phyloP scores from a whole-genome alignment of 441 rosid genomes.

The Bocquillonia castaneifolia region DNA sequence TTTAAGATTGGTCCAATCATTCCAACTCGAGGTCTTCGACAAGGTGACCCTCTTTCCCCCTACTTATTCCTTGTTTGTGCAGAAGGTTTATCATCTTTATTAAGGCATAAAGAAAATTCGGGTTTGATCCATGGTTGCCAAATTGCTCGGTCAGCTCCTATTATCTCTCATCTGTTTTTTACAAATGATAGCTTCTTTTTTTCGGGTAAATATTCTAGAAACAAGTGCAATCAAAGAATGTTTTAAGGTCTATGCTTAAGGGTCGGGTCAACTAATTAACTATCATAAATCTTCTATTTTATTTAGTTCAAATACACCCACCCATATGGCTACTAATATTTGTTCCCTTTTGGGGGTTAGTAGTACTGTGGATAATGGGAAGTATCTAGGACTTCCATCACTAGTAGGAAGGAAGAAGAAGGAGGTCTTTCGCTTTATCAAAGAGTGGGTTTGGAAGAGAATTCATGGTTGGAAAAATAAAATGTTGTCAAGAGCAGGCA shows the following conservation, averaged over 20 bases:
- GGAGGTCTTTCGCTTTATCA: too few species aligned
- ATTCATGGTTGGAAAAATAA: neutral
- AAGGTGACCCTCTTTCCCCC: neutral
- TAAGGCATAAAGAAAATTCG: too few species aligned
- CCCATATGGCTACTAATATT: rapidly evolving
- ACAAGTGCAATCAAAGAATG: neutral
- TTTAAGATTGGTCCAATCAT: neutral
- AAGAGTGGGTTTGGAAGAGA: too few species aligned
- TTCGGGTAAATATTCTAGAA: neutral
- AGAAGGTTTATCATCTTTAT: too few species aligned
- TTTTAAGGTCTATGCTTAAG: neutral
- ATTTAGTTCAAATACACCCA: neutral
- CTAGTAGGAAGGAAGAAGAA: too few species aligned
- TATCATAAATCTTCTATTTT: too few species aligned
- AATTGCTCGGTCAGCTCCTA: neutral
- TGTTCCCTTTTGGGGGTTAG: neutral
- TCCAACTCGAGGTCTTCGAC: neutral
- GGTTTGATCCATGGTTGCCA: neutral
- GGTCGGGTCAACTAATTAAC: neutral
- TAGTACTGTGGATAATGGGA: neutral
- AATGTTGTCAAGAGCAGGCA: neutral
- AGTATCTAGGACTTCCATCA: neutral
- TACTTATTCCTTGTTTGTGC: too few species aligned
- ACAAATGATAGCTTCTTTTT: too few species aligned
- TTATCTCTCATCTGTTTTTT: neutral